Conservation (phyloP, 2,329 filamentous ascomycete genomes). For the Xylariaceae sp. region DNA sequence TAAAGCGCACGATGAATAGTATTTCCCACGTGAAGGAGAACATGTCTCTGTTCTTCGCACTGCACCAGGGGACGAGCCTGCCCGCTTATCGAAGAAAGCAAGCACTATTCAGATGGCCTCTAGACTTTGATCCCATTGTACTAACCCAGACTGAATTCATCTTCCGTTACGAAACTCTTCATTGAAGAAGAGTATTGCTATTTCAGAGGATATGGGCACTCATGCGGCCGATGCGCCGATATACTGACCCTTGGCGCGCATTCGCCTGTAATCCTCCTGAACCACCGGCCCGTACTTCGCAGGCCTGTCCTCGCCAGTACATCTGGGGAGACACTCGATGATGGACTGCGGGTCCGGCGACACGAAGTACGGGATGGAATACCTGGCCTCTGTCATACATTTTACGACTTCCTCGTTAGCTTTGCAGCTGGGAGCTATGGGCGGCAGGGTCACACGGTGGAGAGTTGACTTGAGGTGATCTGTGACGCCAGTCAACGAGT, state of each 20-base stretch:
- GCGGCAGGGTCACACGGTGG: constrained; percentile 47
- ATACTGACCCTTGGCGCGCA: constrained; percentile 26
- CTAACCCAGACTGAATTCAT: too few relatives aligned
- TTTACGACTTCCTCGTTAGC: constrained; percentile 27
- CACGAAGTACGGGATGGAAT: constrained; percentile 59
- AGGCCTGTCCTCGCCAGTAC: constrained; percentile 35
- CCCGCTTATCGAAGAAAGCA: too few relatives aligned
- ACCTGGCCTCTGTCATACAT: constrained; percentile 45
- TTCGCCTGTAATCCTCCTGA: constrained; percentile 24
- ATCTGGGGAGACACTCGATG: constrained; percentile 49
- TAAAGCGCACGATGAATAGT: too few relatives aligned
- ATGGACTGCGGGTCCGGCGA: constrained; percentile 43
- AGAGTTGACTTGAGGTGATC: constrained; percentile 49
- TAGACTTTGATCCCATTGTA: too few relatives aligned
- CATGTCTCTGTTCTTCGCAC: too few relatives aligned
- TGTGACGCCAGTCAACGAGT: constrained; percentile 3
- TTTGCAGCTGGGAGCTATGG: constrained; percentile 16
- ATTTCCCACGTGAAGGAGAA: too few relatives aligned
- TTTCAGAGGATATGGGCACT: too few relatives aligned
- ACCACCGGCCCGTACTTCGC: constrained; percentile 44
- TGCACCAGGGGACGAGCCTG: too few relatives aligned
- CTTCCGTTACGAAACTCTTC: too few relatives aligned
- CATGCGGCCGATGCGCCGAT: constrained; percentile 6
- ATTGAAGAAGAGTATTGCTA: too few relatives aligned
- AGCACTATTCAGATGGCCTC: too few relatives aligned